Evolutionary conservation across 2,329 filamentous ascomycete genomes (phyloP), one percentile per base, ranked within the genome.

Genomic region (Exserohilum rostratum): DNA sequence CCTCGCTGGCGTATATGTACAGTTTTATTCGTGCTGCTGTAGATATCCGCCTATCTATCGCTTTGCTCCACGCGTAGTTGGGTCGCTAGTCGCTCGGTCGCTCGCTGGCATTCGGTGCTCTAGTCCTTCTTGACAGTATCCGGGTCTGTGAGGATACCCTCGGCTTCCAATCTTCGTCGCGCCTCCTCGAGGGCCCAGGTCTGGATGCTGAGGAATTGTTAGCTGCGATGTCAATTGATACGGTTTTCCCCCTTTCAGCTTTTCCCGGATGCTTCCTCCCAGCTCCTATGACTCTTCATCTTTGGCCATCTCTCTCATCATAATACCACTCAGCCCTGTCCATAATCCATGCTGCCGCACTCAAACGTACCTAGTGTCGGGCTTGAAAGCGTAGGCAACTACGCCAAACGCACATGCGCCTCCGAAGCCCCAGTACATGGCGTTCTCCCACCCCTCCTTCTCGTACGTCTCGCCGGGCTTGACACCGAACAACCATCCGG

Each of bases 161-260:
- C 95, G 57, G 87, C 90, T 82, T 99, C 95, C 84, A 99, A 87
- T 81, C 95, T 86, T 81, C 95, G 86, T 73, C 95, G 86, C 48
- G 95, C 95, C 82, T 99, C 95, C 80, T 99, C 95, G 38, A 99
- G 87, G 60, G 95, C 95, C 95, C 95, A 99, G 50, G 93, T 98
- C 83, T 98, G 95, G 86, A 99, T 97, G 77, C 95, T 99, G 69
- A 57, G 53, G 15, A 46, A 25, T 2, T 40, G 62, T 71, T 48
- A 73, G 66, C 50, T 47, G 40, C 11, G 5, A n/a, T 30, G 10
- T 20, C 22, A 30, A 15, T 43, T 43, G 15, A 9, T 20, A 13
- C 6, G 10, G 2, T 31, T 27, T 30, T n/a, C 13, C 29, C 5
- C 29, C 25, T 50, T 29, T 35, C 20, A 29, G 22, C 12, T 37